Conservation (phyloP, 768 basidiomycete genomes). For the Amanita inopinata region DNA sequence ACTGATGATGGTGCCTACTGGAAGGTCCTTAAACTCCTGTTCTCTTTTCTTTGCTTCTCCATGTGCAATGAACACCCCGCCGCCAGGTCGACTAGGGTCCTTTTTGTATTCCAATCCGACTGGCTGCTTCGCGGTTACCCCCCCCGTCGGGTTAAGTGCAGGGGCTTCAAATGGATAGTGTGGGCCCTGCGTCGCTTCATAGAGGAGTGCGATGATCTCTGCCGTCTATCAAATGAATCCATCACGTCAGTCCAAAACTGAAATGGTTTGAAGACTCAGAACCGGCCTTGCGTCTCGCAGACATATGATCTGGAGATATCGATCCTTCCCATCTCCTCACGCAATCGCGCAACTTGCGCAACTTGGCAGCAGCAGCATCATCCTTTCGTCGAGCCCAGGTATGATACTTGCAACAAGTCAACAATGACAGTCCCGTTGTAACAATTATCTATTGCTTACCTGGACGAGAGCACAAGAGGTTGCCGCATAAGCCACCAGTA, state of each 20-base stretch:
- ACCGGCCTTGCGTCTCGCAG: conserved; percentile 77
- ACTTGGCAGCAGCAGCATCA: conserved; percentile 57
- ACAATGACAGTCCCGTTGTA: neutral
- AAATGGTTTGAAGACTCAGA: conserved; percentile 11
- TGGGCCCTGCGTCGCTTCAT: conserved; percentile 86
- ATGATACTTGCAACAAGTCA: conserved; percentile 56
- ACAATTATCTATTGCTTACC: conserved; percentile 31
- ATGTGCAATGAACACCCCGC: conserved; percentile 72
- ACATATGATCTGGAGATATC: conserved; percentile 90
- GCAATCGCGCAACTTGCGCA: conserved; percentile 76
- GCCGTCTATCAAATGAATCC: conserved; percentile 54
- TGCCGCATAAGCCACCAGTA: conserved; percentile 78
- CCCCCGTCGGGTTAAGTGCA: conserved; percentile 71
- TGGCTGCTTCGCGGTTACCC: conserved; percentile 47
- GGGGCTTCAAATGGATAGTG: conserved; percentile 44
- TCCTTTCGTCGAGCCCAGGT: conserved; percentile 86
- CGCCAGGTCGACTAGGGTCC: conserved; percentile 76
- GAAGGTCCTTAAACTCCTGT: conserved; percentile 42
- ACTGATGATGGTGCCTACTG: conserved; percentile 45
- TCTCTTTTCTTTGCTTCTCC: conserved; percentile 30
- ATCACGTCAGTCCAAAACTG: neutral
- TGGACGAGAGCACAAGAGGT: conserved; percentile 88
- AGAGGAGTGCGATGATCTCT: conserved; percentile 86
- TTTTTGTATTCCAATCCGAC: conserved; percentile 61
- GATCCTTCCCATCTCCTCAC: conserved; percentile 82